phyloP scores from a whole-genome alignment of 1,139 yeast species.

The Schwanniomyces etchellsii region DNA sequence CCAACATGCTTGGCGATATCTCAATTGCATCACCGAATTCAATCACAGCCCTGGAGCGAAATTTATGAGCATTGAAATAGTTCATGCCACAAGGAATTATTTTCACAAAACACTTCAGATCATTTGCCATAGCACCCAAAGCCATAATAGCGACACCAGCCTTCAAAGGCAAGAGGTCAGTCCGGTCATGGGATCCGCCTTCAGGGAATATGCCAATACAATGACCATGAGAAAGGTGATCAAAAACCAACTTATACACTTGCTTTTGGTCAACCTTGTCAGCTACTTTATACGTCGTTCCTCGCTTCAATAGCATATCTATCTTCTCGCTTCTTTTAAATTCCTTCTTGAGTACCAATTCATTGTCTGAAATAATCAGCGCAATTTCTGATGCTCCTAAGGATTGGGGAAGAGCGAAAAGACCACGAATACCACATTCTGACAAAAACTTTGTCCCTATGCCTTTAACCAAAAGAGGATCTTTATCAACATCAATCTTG shows the following conservation, averaged over 20 bases:
- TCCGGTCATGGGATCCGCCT: conserved; percentile 95
- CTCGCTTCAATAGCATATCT: conserved; percentile 37
- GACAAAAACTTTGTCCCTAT: conserved; percentile 59
- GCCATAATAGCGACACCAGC: conserved; percentile 99
- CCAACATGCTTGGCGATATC: conserved; percentile 58
- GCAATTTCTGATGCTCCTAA: conserved; percentile 73
- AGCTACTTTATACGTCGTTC: conserved; percentile 68
- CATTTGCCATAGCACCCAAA: conserved; percentile 75
- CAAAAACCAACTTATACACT: conserved; percentile 78
- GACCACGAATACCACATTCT: conserved; percentile 63
- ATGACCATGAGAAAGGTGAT: conserved; percentile 71
- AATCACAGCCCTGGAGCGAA: conserved; percentile 88
- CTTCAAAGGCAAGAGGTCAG: conserved; percentile 83
- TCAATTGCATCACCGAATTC: conserved; percentile 91
- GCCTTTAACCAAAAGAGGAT: conserved; percentile 53
- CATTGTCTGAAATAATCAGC: conserved; percentile 69
- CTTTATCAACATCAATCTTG: conserved; percentile 39
- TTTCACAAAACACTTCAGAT: conserved; percentile 68
- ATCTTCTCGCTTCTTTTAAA: conserved; percentile 51
- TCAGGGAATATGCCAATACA: conserved; percentile 97
- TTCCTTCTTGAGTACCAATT: conserved; percentile 64
- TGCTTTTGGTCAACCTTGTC: conserved; percentile 77
- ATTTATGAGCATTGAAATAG: conserved; percentile 92
- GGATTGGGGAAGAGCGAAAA: conserved; percentile 73
- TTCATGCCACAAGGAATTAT: conserved; percentile 97